Conservation (phyloP, 208 protist genomes). For the Leishmania mexicana region DNA sequence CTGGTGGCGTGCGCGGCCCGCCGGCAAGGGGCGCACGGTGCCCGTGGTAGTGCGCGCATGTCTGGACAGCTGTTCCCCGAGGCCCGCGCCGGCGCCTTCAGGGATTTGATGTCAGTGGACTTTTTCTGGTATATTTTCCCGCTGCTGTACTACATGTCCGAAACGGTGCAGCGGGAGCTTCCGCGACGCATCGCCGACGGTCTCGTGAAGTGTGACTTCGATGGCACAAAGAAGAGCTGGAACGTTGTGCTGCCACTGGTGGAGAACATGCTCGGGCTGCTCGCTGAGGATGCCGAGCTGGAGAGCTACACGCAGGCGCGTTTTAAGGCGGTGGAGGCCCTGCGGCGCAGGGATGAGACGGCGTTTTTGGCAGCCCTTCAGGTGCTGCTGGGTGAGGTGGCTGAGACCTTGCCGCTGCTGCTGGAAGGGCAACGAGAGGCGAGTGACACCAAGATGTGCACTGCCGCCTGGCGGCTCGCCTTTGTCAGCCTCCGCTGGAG, state of each 20-base stretch:
- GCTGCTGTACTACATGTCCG: conserved; percentile 79
- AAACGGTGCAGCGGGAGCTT: conserved; percentile 54
- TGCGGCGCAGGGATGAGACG: conserved; percentile 26
- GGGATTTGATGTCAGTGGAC: conserved; percentile 61
- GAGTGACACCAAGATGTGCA: conserved; percentile 49
- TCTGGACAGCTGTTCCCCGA: conserved; percentile 17
- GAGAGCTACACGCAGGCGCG: conserved; percentile 41
- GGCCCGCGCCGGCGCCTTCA: conserved; percentile 29
- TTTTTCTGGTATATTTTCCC: conserved; percentile 82
- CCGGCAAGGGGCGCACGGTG: conserved; percentile 24
- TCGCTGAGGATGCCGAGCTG: conserved; percentile 64
- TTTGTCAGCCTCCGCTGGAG: conserved; percentile 61
- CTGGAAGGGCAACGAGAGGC: conserved; percentile 43
- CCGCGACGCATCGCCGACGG: conserved; percentile 62
- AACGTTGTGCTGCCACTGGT: conserved; percentile 59
- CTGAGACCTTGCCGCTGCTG: conserved; percentile 65
- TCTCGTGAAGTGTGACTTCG: conserved; percentile 62
- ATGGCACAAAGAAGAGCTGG: conserved; percentile 52
- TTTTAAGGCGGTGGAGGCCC: conserved; percentile 34
- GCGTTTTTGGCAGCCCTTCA: conserved; percentile 24
- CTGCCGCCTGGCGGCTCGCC: conserved; percentile 63
- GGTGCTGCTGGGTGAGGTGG: conserved; percentile 23
- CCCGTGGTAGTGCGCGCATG: conserved; percentile 5
- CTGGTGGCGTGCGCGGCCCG: conserved; percentile 67
- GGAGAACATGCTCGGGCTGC: conserved; percentile 54